Base-by-base conservation (phyloP, 2,329 filamentous ascomycete species). In the Xylaria sp. region DNA sequence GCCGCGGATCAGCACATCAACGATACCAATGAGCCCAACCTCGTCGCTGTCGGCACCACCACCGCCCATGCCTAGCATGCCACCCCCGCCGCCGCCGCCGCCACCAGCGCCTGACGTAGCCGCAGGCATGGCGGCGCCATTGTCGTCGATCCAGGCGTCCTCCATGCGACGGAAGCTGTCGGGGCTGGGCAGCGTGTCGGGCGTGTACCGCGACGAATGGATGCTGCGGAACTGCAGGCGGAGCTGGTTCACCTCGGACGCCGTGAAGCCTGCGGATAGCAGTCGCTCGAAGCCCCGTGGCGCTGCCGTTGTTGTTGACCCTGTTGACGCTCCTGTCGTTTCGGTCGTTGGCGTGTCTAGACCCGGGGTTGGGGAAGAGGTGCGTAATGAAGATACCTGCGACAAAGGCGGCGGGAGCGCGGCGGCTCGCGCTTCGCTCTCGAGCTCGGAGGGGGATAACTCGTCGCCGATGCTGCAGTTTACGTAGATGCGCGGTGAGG, bases 201-300 rank as follows among this genome's bases (percentile, higher is more conserved):
- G 94, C 0, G 94, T 97, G 78, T 93, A 93, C 31, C 92, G 91
- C 72, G 91, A 88, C 36, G 91, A 89, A 77, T 97, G 92, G 71
- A 97, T 92, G 54, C 92, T 91, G 52, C 93, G 88, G 81, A 98
- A 99, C 80, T 98, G 95, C 25, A 94, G 89, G 23, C 96, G 89
- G 15, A 99, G 86, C 58, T 92, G 90, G 59, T 94, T 90, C 15
- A 99, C 91, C 80, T 99, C 96, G 2, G 92, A 87, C 0, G 90
- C 78, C 0, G 92, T 93, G 82, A 99, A 97, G 33, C 95, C 95
- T 0, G 94, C 88, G 4, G 87, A 84, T 0, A 97, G 86, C 1
- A 98, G 86, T 6, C 96, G 88, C 79, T 98, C 94, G 82, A 99
- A 99, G 33, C 96, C 96, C 18, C 92, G 89, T 0, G 92, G 92